Conservation (phyloP, 1,139 yeast genomes). For the Meyerozyma smithsonii region DNA sequence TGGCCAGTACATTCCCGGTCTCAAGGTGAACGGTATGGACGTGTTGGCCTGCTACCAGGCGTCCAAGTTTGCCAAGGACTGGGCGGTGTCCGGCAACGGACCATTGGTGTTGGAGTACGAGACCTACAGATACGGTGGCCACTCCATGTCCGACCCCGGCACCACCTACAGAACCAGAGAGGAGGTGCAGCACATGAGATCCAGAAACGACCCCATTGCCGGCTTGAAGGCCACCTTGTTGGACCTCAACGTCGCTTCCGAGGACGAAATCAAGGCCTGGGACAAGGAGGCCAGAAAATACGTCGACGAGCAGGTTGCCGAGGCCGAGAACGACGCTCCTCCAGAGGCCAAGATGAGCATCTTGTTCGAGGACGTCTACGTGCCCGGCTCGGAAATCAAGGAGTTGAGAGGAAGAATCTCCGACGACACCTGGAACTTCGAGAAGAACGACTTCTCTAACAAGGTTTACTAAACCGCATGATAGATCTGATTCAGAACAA, state of each 20-base stretch:
- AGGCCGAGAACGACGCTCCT: slow-evolving; percentile 89
- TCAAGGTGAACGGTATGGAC: slow-evolving; percentile 98
- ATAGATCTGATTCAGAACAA: background rate
- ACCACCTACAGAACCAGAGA: slow-evolving; percentile 99
- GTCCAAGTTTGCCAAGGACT: slow-evolving; percentile 93
- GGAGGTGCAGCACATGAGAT: slow-evolving; percentile 99
- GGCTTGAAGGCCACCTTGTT: slow-evolving; percentile 85
- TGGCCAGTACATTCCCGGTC: slow-evolving; percentile 98
- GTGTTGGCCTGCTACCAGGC: slow-evolving; percentile 93
- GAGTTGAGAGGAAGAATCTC: slow-evolving; percentile 95
- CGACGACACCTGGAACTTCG: slow-evolving; percentile 86
- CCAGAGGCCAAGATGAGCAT: slow-evolving; percentile 95
- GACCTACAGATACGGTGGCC: slow-evolving; percentile 99
- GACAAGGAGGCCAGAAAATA: slow-evolving; percentile 95
- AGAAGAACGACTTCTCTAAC: slow-evolving; percentile 65
- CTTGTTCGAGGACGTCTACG: slow-evolving; percentile 94
- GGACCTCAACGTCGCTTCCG: slow-evolving; percentile 82
- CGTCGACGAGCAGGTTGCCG: slow-evolving; percentile 91
- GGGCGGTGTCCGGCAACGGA: slow-evolving; percentile 91
- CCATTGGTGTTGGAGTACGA: slow-evolving; percentile 95
- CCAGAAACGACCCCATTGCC: slow-evolving; percentile 95
- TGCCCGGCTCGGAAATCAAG: slow-evolving; percentile 89
- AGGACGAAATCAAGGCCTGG: slow-evolving; percentile 87
- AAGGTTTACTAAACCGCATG: slow-evolving; percentile 36
- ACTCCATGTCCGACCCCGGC: slow-evolving; percentile 99